These are phyloP conservation scores for Hypoxylon lenormandii DNA, from an alignment of 495 filamentous ascomycete species.

Conservation along the genomic window DNA sequence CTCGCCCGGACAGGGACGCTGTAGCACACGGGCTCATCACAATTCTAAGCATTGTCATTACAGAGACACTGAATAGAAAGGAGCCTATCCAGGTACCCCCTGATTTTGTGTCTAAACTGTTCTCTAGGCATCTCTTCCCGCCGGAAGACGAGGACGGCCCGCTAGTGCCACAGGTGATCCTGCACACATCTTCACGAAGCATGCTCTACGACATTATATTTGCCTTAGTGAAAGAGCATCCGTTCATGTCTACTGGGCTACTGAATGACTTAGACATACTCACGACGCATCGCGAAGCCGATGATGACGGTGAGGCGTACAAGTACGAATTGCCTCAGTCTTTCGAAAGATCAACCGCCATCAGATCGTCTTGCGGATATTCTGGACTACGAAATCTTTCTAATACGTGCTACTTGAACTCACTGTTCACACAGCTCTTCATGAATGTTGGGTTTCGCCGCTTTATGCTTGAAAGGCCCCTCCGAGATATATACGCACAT, in stretches of 20 bases:
- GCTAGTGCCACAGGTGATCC: slow-evolving; percentile 55
- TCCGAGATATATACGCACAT: slow-evolving; percentile 69
- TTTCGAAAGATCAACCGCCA: slow-evolving; percentile 74
- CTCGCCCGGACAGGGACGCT: slow-evolving; percentile 62
- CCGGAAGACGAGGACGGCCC: slow-evolving; percentile 59
- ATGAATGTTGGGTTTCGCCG: slow-evolving; percentile 91
- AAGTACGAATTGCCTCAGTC: slow-evolving; percentile 67
- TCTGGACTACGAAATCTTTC: slow-evolving; percentile 88
- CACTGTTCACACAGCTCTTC: slow-evolving; percentile 92
- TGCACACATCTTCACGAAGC: slow-evolving; percentile 68
- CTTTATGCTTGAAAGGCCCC: slow-evolving; percentile 76
- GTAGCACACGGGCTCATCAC: slow-evolving; percentile 63
- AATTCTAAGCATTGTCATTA: slow-evolving; percentile 51
- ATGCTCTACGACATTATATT: slow-evolving; percentile 74
- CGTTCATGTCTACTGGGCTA: slow-evolving; percentile 61
- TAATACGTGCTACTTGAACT: slow-evolving; percentile 98
- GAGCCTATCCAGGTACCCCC: slow-evolving; percentile 23
- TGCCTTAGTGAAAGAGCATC: slow-evolving; percentile 67
- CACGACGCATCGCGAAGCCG: slow-evolving; percentile 58
- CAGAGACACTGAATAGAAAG: slow-evolving; percentile 23
- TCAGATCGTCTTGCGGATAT: slow-evolving; percentile 80
- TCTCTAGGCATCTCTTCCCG: slow-evolving; percentile 77
- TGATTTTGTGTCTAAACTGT: slow-evolving; percentile 68
- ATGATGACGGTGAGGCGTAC: slow-evolving; percentile 52
- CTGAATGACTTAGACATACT: slow-evolving; percentile 67